A percentile compares a stretch with the other conserved stretches of the same genome.
These are phyloP conservation scores for Symbiodinium natans DNA, from an alignment of 73 alveolate species.

Conservation along the genomic window DNA sequence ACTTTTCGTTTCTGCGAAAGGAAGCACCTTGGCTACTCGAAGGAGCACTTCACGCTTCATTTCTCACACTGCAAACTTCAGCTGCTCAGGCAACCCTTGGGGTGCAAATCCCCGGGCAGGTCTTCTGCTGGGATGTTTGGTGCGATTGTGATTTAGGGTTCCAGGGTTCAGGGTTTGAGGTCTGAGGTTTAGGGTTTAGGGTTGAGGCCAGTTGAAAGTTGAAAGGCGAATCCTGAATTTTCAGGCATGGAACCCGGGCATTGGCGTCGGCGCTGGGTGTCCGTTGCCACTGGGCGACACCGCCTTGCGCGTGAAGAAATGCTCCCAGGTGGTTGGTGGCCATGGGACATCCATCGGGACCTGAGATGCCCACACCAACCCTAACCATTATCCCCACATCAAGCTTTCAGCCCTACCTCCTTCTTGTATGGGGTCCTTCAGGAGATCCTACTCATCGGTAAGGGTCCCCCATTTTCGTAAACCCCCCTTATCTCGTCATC, in stretches of 20 bases:
- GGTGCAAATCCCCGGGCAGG: not conserved
- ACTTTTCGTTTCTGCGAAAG: not conserved
- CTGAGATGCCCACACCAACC: not conserved
- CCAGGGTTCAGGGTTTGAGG: too few relatives aligned
- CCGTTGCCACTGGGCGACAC: not conserved
- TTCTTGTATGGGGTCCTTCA: too few relatives aligned
- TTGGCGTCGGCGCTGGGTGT: not conserved
- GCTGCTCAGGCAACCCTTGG: too few relatives aligned
- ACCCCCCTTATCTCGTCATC: too few relatives aligned
- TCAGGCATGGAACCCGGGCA: not conserved
- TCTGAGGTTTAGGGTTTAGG: too few relatives aligned
- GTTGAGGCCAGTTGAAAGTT: too few relatives aligned
- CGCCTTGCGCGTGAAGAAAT: not conserved
- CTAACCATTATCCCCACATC: not conserved
- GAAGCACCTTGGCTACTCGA: not conserved
- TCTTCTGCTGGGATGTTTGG: not conserved
- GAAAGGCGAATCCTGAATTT: not conserved
- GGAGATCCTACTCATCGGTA: not conserved
- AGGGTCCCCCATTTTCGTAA: too few relatives aligned
- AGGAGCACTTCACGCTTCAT: not conserved
- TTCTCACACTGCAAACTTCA: not conserved
- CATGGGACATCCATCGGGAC: not conserved
- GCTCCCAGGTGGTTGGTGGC: not conserved
- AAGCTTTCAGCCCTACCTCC: not conserved
- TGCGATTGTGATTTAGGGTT: not conserved